Percentiles rank a stretch among this genome's conserved stretches.
These are phyloP conservation scores for Purpureocillium takamizusanense DNA, from an alignment of 2,329 filamentous ascomycete species.

Conservation along the genomic window DNA sequence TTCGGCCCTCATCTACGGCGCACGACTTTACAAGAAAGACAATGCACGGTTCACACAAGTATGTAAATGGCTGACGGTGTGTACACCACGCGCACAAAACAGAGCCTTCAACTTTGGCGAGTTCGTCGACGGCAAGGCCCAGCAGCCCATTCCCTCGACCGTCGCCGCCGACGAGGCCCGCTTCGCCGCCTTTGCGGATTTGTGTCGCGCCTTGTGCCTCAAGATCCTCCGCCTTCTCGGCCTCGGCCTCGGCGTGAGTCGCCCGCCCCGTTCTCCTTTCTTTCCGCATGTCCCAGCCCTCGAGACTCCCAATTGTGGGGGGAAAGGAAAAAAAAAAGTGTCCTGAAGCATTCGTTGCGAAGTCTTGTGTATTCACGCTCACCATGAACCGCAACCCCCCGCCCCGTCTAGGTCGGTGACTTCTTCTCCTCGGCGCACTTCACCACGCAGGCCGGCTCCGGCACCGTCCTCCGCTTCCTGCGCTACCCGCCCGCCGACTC, in stretches of 20 bases:
- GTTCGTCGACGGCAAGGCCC: slow-evolving; percentile 58
- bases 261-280: not conserved
- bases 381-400: not conserved
- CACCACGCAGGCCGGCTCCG: slow-evolving; percentile 34
- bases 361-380: no score
- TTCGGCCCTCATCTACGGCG: no score
- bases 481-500: slow-evolving; percentile 53
- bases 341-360: no score
- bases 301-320: no score
- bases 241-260: slow-evolving; percentile 57
- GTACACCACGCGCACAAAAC: no score
- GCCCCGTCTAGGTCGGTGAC: slow-evolving; percentile 27
- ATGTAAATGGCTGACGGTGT: no score
- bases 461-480: slow-evolving; percentile 60
- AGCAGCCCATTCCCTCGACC: slow-evolving; percentile 65
- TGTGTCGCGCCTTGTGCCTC: slow-evolving; percentile 65
- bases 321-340: no score
- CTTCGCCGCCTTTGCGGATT: slow-evolving; percentile 56
- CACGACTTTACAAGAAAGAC: no score
- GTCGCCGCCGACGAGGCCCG: slow-evolving; percentile 51
- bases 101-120: slow-evolving; percentile 89
- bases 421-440: slow-evolving; percentile 48
- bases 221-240: slow-evolving; percentile 70
- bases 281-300: slow-evolving; percentile 1
- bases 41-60: no score